Percentiles rank a stretch among this genome's conserved stretches.
Conservation (phyloP, 2,329 filamentous ascomycete genomes). For the Ophiocordyceps robertsii region DNA sequence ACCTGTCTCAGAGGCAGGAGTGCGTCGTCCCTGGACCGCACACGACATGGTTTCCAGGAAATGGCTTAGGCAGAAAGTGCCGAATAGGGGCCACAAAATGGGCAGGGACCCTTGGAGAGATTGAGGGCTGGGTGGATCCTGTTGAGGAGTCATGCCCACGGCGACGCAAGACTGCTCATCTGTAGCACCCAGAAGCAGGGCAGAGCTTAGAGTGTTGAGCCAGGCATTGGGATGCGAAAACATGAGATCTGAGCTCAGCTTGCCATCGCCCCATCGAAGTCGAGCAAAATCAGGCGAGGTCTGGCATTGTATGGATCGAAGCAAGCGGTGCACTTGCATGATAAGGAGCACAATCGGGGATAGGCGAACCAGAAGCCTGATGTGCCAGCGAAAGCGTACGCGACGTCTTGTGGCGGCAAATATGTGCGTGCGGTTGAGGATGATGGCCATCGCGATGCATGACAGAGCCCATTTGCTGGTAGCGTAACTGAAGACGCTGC, state of each 20-base stretch:
- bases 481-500: conserved; percentile 79
- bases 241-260: conserved; percentile 52
- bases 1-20: conserved; percentile 71
- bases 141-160: conserved; percentile 53
- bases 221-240: conserved; percentile 57
- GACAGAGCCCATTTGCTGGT: conserved; percentile 86
- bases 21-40: conserved; percentile 70
- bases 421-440: conserved; percentile 84
- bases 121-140: conserved; percentile 32
- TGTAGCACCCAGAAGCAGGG: conserved; percentile 57
- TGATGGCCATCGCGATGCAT: conserved; percentile 72
- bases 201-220: conserved; percentile 59
- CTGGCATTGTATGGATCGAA: conserved; percentile 86
- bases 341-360: conserved; percentile 58
- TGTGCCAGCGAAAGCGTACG: conserved; percentile 60
- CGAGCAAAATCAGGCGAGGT: conserved; percentile 61
- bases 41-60: conserved; percentile 83
- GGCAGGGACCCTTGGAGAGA: conserved; percentile 66
- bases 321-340: conserved; percentile 53
- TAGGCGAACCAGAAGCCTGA: conserved; percentile 56
- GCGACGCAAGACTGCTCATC: conserved; percentile 65
- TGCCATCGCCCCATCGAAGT: conserved; percentile 55
- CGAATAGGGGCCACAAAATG: conserved; percentile 60
- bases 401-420: conserved; percentile 80
- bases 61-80: conserved; percentile 60